Base-by-base conservation (phyloP, 345 rosid genomes). In the Bruguiera gymnorhiza region DNA sequence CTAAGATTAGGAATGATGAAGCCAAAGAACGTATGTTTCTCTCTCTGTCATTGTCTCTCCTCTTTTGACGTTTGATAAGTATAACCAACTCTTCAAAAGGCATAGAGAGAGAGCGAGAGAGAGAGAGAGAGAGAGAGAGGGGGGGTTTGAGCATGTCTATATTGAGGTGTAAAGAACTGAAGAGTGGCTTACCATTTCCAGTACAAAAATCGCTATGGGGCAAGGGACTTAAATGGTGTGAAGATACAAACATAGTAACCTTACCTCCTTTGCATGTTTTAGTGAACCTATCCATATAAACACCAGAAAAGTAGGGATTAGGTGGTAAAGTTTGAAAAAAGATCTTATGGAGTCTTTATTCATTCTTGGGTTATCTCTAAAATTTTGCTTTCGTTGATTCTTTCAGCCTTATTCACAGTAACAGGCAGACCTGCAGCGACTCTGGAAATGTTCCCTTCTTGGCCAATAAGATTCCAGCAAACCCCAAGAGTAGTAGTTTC, bases 391-490 rank as follows among this genome's bases (percentile, higher is more conserved):
- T 58, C 53, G 53, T 48, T 65, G 65, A 51, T 76, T 64, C 46
- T 51, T 76, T 81, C 99, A 92, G 97, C 91, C 87, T 88, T 88
- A 70, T 85, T 84, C 70, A 71, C 89, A 73, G 78, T 61, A 57
- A 34, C 77, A 75, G 88, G 85, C 71, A 87, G 87, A 80, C 96
- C 95, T 77, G 90, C 97, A 79, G 93, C 99, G 67, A 88, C 99
- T 78, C 92, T 92, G 89, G 99, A 95, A 78, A 92, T 95, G 94
- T 95, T 92, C 86, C 99, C 99, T 82, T 87, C 99, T 59, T 90
- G 98, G 98, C 97, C 99, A 86, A 92, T 95, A 63, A 95, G 97
- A 86, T 86, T 86, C 85, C 96, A 92, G 73, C 97, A 88, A 62
- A 95, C 91, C 82, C 92, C 88, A 71, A 85, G 85, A 85, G 94